Percentiles rank a stretch among this genome's conserved stretches.
Evolutionary conservation across 2,329 filamentous ascomycete species (phyloP).

Genomic region (Pyrenophora seminiperda): DNA sequence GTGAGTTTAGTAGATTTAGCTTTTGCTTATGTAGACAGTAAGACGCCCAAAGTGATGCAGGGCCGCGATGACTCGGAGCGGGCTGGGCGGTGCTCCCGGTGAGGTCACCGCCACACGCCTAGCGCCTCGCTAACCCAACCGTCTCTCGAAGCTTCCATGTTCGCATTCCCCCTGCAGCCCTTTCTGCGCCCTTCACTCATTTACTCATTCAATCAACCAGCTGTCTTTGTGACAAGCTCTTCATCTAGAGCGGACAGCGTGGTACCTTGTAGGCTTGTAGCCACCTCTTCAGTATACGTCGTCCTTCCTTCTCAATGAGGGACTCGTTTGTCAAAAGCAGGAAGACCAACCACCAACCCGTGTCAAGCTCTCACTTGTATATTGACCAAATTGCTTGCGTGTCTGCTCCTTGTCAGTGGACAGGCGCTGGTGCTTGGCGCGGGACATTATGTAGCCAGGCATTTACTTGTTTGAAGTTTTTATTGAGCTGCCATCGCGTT

Average conservation of each 20-base stretch:
- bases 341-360: conserved; percentile 24
- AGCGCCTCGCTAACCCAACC: conserved; percentile 18
- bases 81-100: conserved; percentile 3
- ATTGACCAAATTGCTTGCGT: conserved; percentile 39
- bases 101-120: conserved; percentile 30
- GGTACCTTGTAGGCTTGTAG: neutral
- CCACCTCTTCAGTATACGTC: conserved; percentile 43
- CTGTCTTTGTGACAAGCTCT: too few species aligned
- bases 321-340: conserved; percentile 43
- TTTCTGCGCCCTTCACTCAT: conserved; percentile 20
- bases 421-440: conserved; percentile 27
- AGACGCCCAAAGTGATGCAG: conserved; percentile 16
- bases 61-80: conserved; percentile 26
- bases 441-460: conserved; percentile 13
- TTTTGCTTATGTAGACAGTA: conserved; percentile 16
- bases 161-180: conserved; percentile 17
- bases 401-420: conserved; percentile 23
- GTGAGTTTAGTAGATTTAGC: conserved; percentile 5
- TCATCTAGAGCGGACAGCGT: too few species aligned
- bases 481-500: conserved; percentile 13
- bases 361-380: conserved; percentile 28
- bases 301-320: conserved; percentile 37
- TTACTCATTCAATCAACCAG: neutral
- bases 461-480: conserved; percentile 3
- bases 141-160: conserved; percentile 27